Base-by-base conservation (phyloP, 495 filamentous ascomycete species). In the Lasiosphaeria hispida region DNA sequence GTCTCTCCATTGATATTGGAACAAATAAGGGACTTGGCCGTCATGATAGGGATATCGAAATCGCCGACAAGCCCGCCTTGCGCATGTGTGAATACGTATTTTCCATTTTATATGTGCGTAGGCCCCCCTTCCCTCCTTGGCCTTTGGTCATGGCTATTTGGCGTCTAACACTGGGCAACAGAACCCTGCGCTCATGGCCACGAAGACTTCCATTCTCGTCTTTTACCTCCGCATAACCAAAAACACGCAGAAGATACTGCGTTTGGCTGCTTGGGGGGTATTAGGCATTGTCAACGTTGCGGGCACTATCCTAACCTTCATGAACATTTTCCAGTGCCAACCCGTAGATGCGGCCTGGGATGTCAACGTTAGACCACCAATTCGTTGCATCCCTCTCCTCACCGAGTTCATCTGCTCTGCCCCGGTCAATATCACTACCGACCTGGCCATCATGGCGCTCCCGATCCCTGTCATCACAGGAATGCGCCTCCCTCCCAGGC, bases 271-370 rank as follows among this genome's bases (percentile, higher is more conserved):
- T 18, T 87, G 88, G 75, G 77, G 76, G 14, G 89, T 88, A 2
- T 71, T 95, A 6, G 70, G 74, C 35, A 83, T 92, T 13, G 91
- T 94, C 49, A 93, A 93, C 65, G 70, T 81, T 2, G 88, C 87
- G 17, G 93, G 92, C 7, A 62, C 86, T 5, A 86, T 90, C 10
- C 75, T 97, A 63, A 94, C 90, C 2, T 77, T 96, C 41, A 76
- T 96, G 69, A 95, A 93, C 68, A 83, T 93, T 63, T 90, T 96
- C 61, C 92, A 96, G 76, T 97, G 93, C 69, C 70, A 69, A n/a
- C 93, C 93, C 3, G 70, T 92, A 44, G 60, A 68, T 36, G 87
- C 87, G 42, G 85, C 81, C 6, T 90, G 69, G 74, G 79, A 67
- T 70, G 77, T 53, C 23, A 73, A 14, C 69, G 76, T 66, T 10